Conservation (phyloP, 345 rosid species). For the Bruguiera gymnorhiza region DNA sequence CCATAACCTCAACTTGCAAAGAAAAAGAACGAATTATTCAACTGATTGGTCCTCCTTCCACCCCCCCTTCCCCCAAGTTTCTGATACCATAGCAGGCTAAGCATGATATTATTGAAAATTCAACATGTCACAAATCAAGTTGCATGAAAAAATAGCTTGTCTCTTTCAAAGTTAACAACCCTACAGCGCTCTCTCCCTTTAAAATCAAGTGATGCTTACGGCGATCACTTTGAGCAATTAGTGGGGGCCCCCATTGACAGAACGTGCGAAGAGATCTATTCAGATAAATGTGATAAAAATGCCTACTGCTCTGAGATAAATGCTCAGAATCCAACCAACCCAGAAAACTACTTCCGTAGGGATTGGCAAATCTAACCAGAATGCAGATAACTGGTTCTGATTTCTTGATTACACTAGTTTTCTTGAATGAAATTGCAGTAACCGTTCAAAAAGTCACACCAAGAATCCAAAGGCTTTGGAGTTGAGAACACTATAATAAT, state of each 20-base stretch:
- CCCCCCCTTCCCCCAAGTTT: constrained; percentile 9
- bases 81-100: constrained; percentile 14
- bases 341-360: constrained; percentile 7
- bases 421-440: too few species aligned
- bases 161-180: constrained; percentile 35
- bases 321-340: background rate
- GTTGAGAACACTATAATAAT: too few species aligned
- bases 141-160: constrained; percentile 28
- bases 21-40: constrained; percentile 6
- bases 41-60: constrained; percentile 26
- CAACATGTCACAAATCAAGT: constrained; percentile 9
- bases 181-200: background rate
- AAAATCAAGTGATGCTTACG: constrained; percentile 28
- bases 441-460: too few species aligned
- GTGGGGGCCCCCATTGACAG: constrained; percentile 12
- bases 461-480: too few species aligned
- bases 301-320: background rate
- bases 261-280: background rate
- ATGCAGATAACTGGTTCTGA: constrained; percentile 6
- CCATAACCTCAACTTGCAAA: constrained; percentile 65
- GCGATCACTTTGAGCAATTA: constrained; percentile 41
- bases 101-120: constrained; percentile 30
- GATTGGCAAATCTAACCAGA: constrained; percentile 4
- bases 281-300: background rate
- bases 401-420: background rate